Conservation (phyloP, 2,329 filamentous ascomycete genomes). For the Aspergillus arachidicola region DNA sequence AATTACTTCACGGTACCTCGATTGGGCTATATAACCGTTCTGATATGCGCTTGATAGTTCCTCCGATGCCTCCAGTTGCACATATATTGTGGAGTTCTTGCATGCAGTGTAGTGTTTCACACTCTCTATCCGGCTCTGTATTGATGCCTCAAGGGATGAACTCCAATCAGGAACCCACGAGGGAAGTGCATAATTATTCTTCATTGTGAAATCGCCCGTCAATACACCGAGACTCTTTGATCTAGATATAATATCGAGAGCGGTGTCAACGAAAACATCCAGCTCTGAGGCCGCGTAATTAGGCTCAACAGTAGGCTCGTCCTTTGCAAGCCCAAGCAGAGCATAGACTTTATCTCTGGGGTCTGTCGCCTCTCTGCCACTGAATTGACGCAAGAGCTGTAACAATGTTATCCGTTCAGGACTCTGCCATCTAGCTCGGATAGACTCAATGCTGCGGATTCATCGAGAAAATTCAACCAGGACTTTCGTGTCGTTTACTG, state of each 20-base stretch:
- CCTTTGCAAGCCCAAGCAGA: not conserved
- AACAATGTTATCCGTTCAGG: not conserved
- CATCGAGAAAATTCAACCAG: not conserved
- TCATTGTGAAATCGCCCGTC: not conserved
- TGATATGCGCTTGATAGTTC: accelerated
- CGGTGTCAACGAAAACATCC: not conserved
- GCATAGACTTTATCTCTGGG: not conserved
- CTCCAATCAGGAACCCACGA: not conserved
- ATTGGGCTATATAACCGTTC: accelerated
- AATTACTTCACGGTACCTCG: not conserved
- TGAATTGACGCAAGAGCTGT: not conserved
- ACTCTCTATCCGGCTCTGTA: not conserved
- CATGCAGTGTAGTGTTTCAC: not conserved
- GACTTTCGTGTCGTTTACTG: not conserved
- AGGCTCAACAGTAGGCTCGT: not conserved
- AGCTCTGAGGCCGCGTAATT: not conserved
- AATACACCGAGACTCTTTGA: not conserved
- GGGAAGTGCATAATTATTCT: not conserved
- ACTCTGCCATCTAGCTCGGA: not conserved
- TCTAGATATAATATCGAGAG: not conserved
- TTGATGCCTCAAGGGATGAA: not conserved
- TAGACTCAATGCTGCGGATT: not conserved
- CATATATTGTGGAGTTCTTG: not conserved
- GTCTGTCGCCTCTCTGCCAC: not conserved
- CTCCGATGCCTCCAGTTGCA: not conserved